Evolutionary conservation across 495 filamentous ascomycete species (phyloP).

Genomic region (Aspergillus steynii): DNA sequence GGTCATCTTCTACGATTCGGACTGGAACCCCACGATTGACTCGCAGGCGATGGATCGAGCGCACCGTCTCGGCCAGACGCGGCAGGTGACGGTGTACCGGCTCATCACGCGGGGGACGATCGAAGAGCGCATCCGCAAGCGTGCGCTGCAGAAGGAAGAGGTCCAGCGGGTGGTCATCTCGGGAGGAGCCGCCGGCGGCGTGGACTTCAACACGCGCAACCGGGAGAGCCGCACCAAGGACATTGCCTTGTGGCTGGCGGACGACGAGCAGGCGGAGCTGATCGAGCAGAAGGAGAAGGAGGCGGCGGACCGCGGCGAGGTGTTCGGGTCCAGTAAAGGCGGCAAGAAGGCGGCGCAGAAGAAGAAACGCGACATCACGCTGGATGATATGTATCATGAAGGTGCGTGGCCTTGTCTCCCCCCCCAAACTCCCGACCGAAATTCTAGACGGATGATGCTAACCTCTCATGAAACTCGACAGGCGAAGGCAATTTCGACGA

Average conservation of each 20-base stretch:
- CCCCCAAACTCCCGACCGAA: background rate
- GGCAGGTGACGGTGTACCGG: slow-evolving; percentile 95
- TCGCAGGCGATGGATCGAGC: slow-evolving; percentile 98
- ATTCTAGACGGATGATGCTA: background rate
- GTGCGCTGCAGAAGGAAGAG: slow-evolving; percentile 97
- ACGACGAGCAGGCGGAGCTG: slow-evolving; percentile 89
- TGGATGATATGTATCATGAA: slow-evolving; percentile 99
- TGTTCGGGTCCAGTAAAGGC: slow-evolving; percentile 52
- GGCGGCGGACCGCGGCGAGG: slow-evolving; percentile 59
- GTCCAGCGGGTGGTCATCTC: slow-evolving; percentile 98
- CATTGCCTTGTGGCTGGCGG: slow-evolving; percentile 94
- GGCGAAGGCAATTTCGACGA: slow-evolving; percentile 95
- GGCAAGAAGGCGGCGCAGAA: slow-evolving; percentile 56
- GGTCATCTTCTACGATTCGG: slow-evolving; percentile 99
- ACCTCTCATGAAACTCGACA: slow-evolving; percentile 34
- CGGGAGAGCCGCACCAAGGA: slow-evolving; percentile 92
- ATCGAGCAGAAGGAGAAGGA: slow-evolving; percentile 90
- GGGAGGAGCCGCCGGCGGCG: slow-evolving; percentile 76
- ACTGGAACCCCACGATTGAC: slow-evolving; percentile 99
- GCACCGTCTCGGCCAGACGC: slow-evolving; percentile 94
- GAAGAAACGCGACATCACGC: slow-evolving; percentile 73
- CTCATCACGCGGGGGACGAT: slow-evolving; percentile 97
- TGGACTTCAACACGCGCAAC: slow-evolving; percentile 90
- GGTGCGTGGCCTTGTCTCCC: slow-evolving; percentile 55
- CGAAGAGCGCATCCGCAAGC: slow-evolving; percentile 97